Evolutionary conservation across 257 asterid genomes (phyloP), one percentile per base, ranked within the genome.

Genomic region (Marsdenia floribunda): DNA sequence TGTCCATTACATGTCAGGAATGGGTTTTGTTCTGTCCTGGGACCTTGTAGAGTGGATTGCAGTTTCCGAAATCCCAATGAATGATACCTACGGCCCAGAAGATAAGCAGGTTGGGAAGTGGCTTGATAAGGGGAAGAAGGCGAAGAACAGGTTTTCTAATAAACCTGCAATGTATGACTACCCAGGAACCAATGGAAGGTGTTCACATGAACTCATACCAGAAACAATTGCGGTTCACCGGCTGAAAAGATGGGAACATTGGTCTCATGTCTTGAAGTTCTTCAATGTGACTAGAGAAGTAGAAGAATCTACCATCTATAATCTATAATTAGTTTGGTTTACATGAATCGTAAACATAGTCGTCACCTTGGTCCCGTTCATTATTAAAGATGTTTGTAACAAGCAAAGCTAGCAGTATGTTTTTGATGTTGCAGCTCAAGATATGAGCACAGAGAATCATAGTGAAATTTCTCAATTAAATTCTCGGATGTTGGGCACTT

Each of bases 91-190:
- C 24, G 95, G 96, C 22, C 96, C 96, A 2, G 96, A 92, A 74
- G 95, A 90, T 85, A 90, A 86, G 82, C 80, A 85, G 52, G 96
- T 92, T 0, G 97, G 96, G 6, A 76, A 83, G 75, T 90, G 97
- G 96, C 75, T 90, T 10, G 68, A 86, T 33, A 78, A 69, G 14
- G 95, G 97, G 67, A 77, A 88, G 11, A 90, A 85, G 83, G 97
- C 93, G 2, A 87, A 77, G 75, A 86, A 88, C 78, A 77, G 96
- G 81, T 77, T 87, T 79, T 87, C 96, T 0, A 80, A 83, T 52
- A 91, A 90, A 63, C 97, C 96, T 9, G 89, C 87, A 4, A 88
- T 88, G 96, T 87, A 88, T 77, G 97, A 91, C 37, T 91, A 91
- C 77, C 96, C 96, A 14, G 93, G 93, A 73, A 87, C 93, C 47